Evolutionary conservation across 768 basidiomycete species (phyloP).

Genomic region (Macrolepiota fuliginosa): DNA sequence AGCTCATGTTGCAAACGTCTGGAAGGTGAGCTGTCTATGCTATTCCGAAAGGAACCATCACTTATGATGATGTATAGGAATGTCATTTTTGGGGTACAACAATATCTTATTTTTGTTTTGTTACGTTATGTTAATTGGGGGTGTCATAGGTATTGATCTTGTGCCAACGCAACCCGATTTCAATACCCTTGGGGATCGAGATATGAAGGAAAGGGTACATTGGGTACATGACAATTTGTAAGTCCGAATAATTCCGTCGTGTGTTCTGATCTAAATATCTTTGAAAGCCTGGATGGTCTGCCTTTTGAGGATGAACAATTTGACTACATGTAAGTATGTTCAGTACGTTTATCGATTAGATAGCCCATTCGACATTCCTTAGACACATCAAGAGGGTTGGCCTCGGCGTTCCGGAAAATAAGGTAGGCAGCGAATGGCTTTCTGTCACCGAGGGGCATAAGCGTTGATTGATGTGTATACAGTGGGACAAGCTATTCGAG

Average conservation of each 20-base stretch:
- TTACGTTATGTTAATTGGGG: background rate
- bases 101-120: background rate
- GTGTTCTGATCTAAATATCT: conserved; percentile 4
- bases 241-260: conserved; percentile 19
- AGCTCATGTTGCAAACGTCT: conserved; percentile 56
- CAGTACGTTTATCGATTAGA: conserved; percentile 7
- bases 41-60: background rate
- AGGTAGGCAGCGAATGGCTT: conserved; percentile 34
- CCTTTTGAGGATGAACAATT: conserved; percentile 74
- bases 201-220: conserved; percentile 58
- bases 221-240: conserved; percentile 79
- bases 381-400: conserved; percentile 73
- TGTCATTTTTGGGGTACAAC: conserved; percentile 37
- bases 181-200: conserved; percentile 51
- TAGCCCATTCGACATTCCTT: background rate
- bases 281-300: conserved; percentile 57
- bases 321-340: conserved; percentile 63
- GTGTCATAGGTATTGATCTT: conserved; percentile 57
- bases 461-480: background rate
- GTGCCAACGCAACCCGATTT: conserved; percentile 73
- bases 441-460: background rate
- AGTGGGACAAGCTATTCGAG: conserved; percentile 72
- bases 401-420: conserved; percentile 74
- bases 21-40: conserved; percentile 47
- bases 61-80: conserved; percentile 31